Evolutionary conservation across 2,329 filamentous ascomycete genomes (phyloP), one percentile per base, ranked within the genome.

Genomic region (Alternaria hordeiaustralica): DNA sequence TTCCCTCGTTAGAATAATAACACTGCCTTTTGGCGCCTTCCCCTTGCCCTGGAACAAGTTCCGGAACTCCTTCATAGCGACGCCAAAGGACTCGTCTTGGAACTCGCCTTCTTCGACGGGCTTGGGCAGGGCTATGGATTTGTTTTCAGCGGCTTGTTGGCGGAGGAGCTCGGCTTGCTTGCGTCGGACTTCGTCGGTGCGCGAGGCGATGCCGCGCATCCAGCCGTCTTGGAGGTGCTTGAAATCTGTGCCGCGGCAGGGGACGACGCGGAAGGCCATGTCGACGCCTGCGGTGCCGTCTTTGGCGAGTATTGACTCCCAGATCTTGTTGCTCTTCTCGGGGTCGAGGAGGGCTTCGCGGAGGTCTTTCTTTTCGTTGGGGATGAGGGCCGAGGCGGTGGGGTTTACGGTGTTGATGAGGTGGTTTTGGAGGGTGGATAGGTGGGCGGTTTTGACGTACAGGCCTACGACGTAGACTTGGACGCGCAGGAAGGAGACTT

Each of bases 381-480:
- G 86, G 15, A 97, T 92, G 11, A 97, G 86, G 0, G 94, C 93
- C 0, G 93, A 96, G 3, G 94, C 95, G 4, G 89, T 81, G 1
- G 90, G 87, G 76, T 93, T 93, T 72, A 96, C 88, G 66, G 89
- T 89, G 76, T 90, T 89, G 64, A 96, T 87, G 28, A 98, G 86
- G 47, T 89, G 87, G 69, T 87, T 85, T 80, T 98, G 95, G 44
- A 99, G 85, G n/a, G 87, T 85, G 5, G 90, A 89, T 63, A 99
- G 89, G 75, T 97, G 94, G 41, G 90, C 84, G 0, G 91, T 95
- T 25, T 94, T 92, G 25, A 98, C 87, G 82, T 99, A 99, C 72
- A 96, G 88, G 15, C 95, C 96, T 0, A 97, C 92, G 18, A 98
- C 92, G 82, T 99, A 99, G 57, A 99, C 96, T 78, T 97, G 90